Percentiles rank a stretch among this genome's conserved stretches.
These are phyloP conservation scores for Xylaria nigripes DNA, from an alignment of 495 filamentous ascomycete genomes.

Conservation along the genomic window DNA sequence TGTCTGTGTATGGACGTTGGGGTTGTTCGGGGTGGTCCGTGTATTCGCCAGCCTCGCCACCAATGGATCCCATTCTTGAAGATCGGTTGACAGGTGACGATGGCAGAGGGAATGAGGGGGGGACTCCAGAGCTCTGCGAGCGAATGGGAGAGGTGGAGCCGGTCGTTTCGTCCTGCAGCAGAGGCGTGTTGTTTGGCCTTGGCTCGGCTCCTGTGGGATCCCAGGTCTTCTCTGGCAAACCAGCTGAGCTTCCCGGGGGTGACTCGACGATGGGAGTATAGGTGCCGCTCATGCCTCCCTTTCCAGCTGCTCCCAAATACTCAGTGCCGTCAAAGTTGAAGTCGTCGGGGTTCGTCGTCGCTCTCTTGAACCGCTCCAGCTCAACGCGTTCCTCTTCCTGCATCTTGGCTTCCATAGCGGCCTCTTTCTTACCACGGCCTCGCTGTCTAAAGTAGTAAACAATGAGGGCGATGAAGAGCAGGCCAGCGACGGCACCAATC, in stretches of 20 bases:
- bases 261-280: conserved; percentile 32
- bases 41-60: conserved; percentile 18
- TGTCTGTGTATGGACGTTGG: conserved; percentile 6
- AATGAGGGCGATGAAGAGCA: conserved; percentile 38
- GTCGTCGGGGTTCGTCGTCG: conserved; percentile 36
- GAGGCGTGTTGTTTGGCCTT: conserved; percentile 19
- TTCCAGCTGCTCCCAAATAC: conserved; percentile 29
- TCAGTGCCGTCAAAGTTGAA: conserved; percentile 33
- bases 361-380: conserved; percentile 46
- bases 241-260: conserved; percentile 24
- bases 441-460: conserved; percentile 63
- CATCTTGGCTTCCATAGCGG: conserved; percentile 46
- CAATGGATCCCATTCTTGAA: conserved; percentile 23
- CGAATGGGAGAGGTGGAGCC: conserved; percentile 14
- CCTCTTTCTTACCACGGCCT: conserved; percentile 55
- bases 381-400: conserved; percentile 55
- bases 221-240: conserved; percentile 19
- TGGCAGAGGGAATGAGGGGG: conserved; percentile 13
- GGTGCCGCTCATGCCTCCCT: conserved; percentile 23
- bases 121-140: conserved; percentile 21
- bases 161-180: background rate
- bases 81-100: conserved; percentile 21
- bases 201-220: conserved; percentile 23
- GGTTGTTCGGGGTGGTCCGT: conserved; percentile 1
- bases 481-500: conserved; percentile 42